Conservation (phyloP, 106 monocot genomes). For the Apostasia ramifera region DNA sequence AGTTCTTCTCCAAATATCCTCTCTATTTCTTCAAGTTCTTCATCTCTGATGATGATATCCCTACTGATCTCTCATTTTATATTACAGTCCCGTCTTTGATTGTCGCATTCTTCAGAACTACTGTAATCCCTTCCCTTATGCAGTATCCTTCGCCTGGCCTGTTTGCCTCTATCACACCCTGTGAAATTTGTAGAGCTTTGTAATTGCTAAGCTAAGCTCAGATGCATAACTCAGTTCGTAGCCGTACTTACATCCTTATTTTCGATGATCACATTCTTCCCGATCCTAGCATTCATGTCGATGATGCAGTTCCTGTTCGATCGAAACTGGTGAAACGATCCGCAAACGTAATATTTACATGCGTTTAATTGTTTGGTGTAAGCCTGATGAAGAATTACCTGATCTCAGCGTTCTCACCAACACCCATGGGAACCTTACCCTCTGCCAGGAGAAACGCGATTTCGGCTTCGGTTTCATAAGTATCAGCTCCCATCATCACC, state of each 20-base stretch:
- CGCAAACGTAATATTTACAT: background rate
- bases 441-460: conserved; percentile 60
- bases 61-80: conserved; percentile 14
- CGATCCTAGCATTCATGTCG: conserved; percentile 84
- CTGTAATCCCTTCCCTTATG: conserved; percentile 62
- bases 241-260: conserved; percentile 55
- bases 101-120: conserved; percentile 70
- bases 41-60: too few relatives aligned
- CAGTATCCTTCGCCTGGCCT: conserved; percentile 70
- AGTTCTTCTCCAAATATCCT: too few relatives aligned
- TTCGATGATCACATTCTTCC: conserved; percentile 66
- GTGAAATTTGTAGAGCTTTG: background rate
- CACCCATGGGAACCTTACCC: conserved; percentile 85
- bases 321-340: background rate
- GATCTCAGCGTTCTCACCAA: conserved; percentile 74
- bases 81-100: conserved; percentile 75
- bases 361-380: background rate
- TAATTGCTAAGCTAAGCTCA: too few relatives aligned
- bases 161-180: conserved; percentile 88
- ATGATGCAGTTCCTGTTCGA: conserved; percentile 78
- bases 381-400: conserved; percentile 23
- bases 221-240: background rate
- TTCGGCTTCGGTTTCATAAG: conserved; percentile 90
- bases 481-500: conserved; percentile 90
- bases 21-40: too few relatives aligned